These are phyloP conservation scores for Pisolithus thermaeus DNA, from an alignment of 1,284 basidiomycete genomes.

Conservation along the genomic window DNA sequence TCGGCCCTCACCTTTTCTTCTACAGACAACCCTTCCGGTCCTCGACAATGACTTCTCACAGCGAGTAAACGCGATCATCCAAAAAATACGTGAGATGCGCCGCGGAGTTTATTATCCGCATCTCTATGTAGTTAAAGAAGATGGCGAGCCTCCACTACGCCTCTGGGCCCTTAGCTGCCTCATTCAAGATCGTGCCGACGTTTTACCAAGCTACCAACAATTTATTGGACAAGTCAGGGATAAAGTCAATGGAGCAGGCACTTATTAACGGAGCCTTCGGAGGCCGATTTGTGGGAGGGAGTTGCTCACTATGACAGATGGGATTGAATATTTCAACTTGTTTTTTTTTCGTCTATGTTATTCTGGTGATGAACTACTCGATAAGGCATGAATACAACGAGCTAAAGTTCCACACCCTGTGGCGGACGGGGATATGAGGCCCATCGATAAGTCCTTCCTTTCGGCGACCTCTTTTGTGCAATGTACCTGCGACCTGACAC, in stretches of 20 bases:
- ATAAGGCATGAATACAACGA: no score
- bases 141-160: constrained; percentile 90
- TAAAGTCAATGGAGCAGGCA: constrained; percentile 46
- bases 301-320: neutral
- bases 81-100: constrained; percentile 87
- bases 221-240: constrained; percentile 77
- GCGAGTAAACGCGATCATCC: constrained; percentile 88
- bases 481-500: no score
- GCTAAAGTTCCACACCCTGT: no score
- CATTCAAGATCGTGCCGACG: constrained; percentile 94
- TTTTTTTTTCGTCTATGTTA: constrained; percentile 1
- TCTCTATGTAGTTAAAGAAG: constrained; percentile 97
- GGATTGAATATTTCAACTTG: constrained; percentile 3
- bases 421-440: no score
- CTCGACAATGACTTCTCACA: constrained; percentile 93
- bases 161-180: constrained; percentile 93
- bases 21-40: constrained; percentile 75
- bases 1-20: constrained; percentile 1
- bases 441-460: no score
- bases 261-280: constrained; percentile 14
- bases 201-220: constrained; percentile 93
- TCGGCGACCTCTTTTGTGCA: no score
- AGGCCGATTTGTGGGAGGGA: neutral
- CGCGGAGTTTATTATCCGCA: constrained; percentile 91
- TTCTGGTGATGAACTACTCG: neutral